Evolutionary conservation across 2,329 filamentous ascomycete species (phyloP).

Genomic region (Nannizziopsis arthrosporioides): DNA sequence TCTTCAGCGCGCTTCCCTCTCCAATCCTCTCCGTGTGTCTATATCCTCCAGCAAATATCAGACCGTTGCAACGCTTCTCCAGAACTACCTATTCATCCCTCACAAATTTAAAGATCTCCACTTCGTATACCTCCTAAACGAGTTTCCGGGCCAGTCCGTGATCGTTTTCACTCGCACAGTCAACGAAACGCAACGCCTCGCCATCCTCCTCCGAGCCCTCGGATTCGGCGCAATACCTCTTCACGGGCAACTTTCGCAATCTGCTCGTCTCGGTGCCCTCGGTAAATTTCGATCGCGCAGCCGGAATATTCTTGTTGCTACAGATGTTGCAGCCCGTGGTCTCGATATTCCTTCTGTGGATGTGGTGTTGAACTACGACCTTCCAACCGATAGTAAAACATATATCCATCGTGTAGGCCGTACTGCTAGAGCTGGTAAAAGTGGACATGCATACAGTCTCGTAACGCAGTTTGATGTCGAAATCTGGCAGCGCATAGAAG

Average conservation of each 20-base stretch:
- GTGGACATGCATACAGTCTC: conserved; percentile 65
- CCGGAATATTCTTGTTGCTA: conserved; percentile 81
- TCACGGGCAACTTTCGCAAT: conserved; percentile 84
- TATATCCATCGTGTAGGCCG: conserved; percentile 83
- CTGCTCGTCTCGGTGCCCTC: conserved; percentile 70
- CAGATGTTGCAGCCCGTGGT: conserved; percentile 80
- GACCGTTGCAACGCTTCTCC: conserved; percentile 77
- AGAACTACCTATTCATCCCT: conserved; percentile 77
- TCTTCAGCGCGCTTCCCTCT: conserved; percentile 76
- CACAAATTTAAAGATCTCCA: conserved; percentile 82
- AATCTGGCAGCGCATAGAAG: conserved; percentile 69
- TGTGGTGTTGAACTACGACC: conserved; percentile 70
- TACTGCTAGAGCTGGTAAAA: conserved; percentile 74
- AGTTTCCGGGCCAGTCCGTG: conserved; percentile 70
- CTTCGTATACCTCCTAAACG: conserved; percentile 73
- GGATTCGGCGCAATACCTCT: conserved; percentile 86
- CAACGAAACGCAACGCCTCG: conserved; percentile 74
- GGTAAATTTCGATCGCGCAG: conserved; percentile 75
- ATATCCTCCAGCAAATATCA: conserved; percentile 77
- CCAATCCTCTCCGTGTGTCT: conserved; percentile 70
- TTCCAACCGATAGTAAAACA: conserved; percentile 76
- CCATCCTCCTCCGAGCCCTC: conserved; percentile 69
- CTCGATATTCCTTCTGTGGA: conserved; percentile 84
- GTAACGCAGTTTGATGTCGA: conserved; percentile 83
- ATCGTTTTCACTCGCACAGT: conserved; percentile 92